These are phyloP conservation scores for Phytophthora podocarpi DNA, from an alignment of 352 stramenopile species.

Conservation along the genomic window DNA sequence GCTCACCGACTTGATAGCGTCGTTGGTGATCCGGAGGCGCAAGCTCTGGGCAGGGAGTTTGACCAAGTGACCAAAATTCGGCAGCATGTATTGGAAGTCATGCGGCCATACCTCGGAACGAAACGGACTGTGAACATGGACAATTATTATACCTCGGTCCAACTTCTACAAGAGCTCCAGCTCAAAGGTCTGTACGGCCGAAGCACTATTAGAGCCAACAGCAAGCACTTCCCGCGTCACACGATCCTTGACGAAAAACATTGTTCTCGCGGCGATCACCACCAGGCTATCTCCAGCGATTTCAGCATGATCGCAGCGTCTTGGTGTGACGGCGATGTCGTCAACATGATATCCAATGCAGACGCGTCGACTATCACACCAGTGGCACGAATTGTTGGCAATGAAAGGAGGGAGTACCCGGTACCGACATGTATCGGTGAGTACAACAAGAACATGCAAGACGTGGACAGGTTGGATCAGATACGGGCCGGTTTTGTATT, in stretches of 20 bases:
- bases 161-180: slow-evolving; percentile 26
- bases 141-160: slow-evolving; percentile 43
- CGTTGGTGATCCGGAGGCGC: too few species aligned
- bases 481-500: slow-evolving; percentile 29
- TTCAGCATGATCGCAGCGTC: slow-evolving; percentile 29
- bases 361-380: slow-evolving; percentile 14
- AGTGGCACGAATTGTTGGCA: slow-evolving; percentile 9
- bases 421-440: slow-evolving; percentile 23
- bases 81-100: too few species aligned
- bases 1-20: too few species aligned
- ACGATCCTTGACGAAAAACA: too few species aligned
- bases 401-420: too few species aligned
- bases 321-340: slow-evolving; percentile 33
- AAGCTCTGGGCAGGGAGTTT: too few species aligned
- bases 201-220: slow-evolving; percentile 15
- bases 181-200: slow-evolving; percentile 25
- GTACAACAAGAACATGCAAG: slow-evolving; percentile 44
- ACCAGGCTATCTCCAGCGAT: too few species aligned
- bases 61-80: too few species aligned
- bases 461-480: slow-evolving; percentile 24
- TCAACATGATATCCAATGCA: slow-evolving; percentile 31
- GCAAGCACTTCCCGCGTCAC: slow-evolving; percentile 40
- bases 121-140: slow-evolving; percentile 34
- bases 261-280: too few species aligned
- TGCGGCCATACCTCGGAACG: slow-evolving; percentile 14